These are phyloP conservation scores for Scheffersomyces amazonensis DNA, from an alignment of 805 yeast species.

Conservation along the genomic window DNA sequence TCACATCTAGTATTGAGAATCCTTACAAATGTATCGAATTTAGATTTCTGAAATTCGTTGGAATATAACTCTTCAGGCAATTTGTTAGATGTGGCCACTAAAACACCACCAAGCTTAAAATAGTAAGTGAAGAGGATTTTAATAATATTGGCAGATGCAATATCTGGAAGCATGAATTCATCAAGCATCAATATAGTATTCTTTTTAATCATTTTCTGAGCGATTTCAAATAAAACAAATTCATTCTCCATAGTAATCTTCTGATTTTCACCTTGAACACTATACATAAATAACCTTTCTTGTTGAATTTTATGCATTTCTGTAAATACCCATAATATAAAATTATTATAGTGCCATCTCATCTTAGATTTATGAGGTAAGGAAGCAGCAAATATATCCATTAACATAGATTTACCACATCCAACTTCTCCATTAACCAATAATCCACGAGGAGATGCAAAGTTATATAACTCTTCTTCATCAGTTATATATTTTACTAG, in stretches of 20 bases:
- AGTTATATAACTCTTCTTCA: conserved; percentile 55
- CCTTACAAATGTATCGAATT: conserved; percentile 55
- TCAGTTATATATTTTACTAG: conserved; percentile 52
- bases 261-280: conserved; percentile 14
- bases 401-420: conserved; percentile 70
- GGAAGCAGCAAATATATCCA: conserved; percentile 68
- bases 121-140: conserved; percentile 64
- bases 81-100: conserved; percentile 72
- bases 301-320: conserved; percentile 57
- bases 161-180: conserved; percentile 76
- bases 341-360: conserved; percentile 70
- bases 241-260: conserved; percentile 51
- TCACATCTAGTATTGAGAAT: conserved; percentile 59
- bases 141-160: conserved; percentile 69
- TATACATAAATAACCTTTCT: conserved; percentile 30
- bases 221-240: conserved; percentile 62
- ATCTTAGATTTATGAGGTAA: conserved; percentile 62
- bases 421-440: conserved; percentile 67
- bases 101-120: conserved; percentile 71
- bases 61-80: conserved; percentile 71
- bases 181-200: conserved; percentile 63
- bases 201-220: conserved; percentile 56
- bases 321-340: conserved; percentile 64
- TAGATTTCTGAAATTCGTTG: conserved; percentile 57
- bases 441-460: conserved; percentile 64